phyloP scores from a whole-genome alignment of 352 stramenopile species.

The Ophiocytium majus region DNA sequence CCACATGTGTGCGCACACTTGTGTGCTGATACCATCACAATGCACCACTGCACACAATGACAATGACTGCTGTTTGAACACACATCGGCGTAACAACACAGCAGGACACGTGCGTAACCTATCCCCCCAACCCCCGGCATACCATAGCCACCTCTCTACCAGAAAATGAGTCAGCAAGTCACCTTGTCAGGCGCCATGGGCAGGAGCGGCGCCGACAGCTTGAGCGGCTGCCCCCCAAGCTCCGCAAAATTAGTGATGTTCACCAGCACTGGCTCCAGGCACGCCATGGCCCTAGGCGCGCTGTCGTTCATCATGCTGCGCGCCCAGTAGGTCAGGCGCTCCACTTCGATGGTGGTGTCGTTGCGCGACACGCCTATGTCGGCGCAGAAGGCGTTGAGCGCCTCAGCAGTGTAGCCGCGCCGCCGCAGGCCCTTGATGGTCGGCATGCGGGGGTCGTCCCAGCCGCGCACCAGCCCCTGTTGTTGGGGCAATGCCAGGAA shows the following conservation, averaged over 20 bases:
- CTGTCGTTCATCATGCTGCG: constrained; percentile 55
- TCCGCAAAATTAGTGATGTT: constrained; percentile 69
- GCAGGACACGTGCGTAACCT: too few species aligned
- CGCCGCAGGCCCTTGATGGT: constrained; percentile 86
- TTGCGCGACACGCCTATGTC: constrained; percentile 74
- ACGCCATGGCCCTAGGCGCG: constrained; percentile 67
- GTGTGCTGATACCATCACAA: too few species aligned
- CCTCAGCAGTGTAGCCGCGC: constrained; percentile 78
- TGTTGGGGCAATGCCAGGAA: neutral
- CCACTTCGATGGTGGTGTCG: constrained; percentile 52
- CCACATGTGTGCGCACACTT: too few species aligned
- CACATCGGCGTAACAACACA: too few species aligned
- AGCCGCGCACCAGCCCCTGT: constrained; percentile 69
- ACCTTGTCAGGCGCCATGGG: constrained; percentile 31
- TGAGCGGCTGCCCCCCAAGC: neutral
- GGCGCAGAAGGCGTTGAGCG: constrained; percentile 81
- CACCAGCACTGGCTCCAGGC: constrained; percentile 73
- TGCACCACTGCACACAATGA: too few species aligned
- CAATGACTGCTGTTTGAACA: neutral
- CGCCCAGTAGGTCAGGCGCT: constrained; percentile 60
- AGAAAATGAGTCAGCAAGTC: too few species aligned
- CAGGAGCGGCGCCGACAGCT: constrained; percentile 4
- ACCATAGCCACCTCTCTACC: too few species aligned
- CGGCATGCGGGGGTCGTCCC: constrained; percentile 94
- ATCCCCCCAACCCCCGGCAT: too few species aligned